Base-by-base conservation (phyloP, 148 eudicot species). In the Chenopodium formosanum region DNA sequence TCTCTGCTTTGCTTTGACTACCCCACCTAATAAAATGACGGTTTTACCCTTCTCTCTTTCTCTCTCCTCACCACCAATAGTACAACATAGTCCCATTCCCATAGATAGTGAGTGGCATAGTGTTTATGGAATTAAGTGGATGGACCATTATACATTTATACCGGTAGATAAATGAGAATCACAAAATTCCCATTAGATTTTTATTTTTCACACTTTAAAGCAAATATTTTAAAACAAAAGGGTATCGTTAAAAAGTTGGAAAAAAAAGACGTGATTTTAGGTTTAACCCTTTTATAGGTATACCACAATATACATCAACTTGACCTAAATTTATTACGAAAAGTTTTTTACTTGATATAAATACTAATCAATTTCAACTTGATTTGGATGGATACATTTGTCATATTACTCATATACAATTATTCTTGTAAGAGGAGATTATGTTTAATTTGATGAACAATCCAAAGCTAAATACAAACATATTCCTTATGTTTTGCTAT, bases 1-100 rank as follows among this genome's bases (percentile, higher is more conserved):
- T 71, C 76, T 76, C 50, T 64, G 9, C 27, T 63, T 74, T 64
- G 16, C 60, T 78, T 82, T 82, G 56, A 78, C 73, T 73, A 78
- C 67, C 65, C 67, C 44, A 32, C 48, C 2, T 62, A 4, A 0
- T 0, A 0, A 50, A 78, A 64, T 70, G 62, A 77, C 84, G 22
- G 16, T 29, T 68, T 9, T 60, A 31, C 84, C 85, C 81, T 58
- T 9, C 32, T 4, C 70, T 2, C 3, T 64, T 31, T 50, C 60
- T 46, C 75, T 70, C 23, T 32, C 46, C 32, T 40, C 48, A 6
- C 16, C 8, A 40, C 44, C 22, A 44, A 17, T 4, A 48, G 29
- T 34, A 32, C 46, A 8, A 40, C 4, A 11, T 52, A 37, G 74
- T 71, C n/a, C 76, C 31, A 31, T 2, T 71, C n/a, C 76, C 31